These are phyloP conservation scores for Harringtonia aguacate DNA, from an alignment of 2,329 filamentous ascomycete species.

Conservation along the genomic window DNA sequence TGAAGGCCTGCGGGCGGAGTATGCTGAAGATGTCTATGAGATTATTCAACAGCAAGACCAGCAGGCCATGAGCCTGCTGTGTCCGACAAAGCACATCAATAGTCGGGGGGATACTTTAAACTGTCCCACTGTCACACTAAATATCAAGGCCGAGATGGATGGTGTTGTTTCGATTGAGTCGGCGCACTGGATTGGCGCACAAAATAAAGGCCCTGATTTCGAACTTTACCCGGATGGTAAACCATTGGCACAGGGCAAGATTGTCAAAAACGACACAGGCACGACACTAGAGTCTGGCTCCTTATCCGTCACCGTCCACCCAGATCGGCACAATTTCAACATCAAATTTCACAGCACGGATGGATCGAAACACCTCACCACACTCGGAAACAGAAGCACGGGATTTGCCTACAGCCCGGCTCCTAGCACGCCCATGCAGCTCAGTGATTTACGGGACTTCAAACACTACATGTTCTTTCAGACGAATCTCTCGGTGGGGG, in stretches of 20 bases:
- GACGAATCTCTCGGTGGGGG: constrained; percentile 43
- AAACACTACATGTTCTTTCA: constrained; percentile 47
- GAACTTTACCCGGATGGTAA: not conserved
- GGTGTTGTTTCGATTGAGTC: not conserved
- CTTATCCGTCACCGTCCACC: constrained; percentile 33
- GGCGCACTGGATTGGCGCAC: not conserved
- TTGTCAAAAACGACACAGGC: constrained; percentile 16
- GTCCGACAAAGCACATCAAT: not conserved
- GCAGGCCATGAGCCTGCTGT: no score
- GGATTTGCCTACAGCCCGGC: constrained; percentile 46
- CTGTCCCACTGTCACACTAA: not conserved
- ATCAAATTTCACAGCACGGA: not conserved
- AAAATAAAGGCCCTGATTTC: not conserved
- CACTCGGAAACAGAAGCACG: constrained; percentile 42
- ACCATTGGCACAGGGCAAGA: not conserved
- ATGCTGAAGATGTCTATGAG: no score
- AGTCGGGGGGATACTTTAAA: not conserved
- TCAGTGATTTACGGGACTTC: constrained; percentile 39
- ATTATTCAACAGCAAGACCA: no score
- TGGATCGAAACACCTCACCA: constrained; percentile 29
- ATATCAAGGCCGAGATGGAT: not conserved
- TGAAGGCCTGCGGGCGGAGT: no score
- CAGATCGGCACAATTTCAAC: not conserved
- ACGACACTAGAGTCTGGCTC: constrained; percentile 40
- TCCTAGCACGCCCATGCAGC: constrained; percentile 39